These are phyloP conservation scores for Beauveria asiatica DNA, from an alignment of 2,329 filamentous ascomycete species.

Conservation along the genomic window DNA sequence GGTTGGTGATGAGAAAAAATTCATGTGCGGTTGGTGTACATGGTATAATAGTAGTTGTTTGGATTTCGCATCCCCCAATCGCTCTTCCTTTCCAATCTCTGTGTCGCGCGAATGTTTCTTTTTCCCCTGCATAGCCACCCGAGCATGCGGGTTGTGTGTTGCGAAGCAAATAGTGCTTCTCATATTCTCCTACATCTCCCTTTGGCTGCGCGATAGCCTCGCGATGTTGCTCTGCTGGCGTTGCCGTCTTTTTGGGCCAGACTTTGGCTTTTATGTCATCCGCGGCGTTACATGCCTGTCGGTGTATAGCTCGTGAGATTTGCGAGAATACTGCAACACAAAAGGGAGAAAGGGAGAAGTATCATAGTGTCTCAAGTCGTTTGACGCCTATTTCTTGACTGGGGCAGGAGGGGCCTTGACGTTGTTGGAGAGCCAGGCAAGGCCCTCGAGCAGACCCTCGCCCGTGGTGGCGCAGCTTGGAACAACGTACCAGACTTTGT, in stretches of 20 bases:
- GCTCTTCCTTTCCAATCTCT: constrained; percentile 1
- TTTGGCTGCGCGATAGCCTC: not conserved
- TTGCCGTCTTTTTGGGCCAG: not conserved
- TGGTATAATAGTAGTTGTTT: constrained; percentile 5
- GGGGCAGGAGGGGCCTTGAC: constrained; percentile 57
- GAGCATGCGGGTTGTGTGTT: not conserved
- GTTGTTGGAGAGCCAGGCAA: constrained; percentile 79
- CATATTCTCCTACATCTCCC: not conserved
- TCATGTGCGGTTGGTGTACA: constrained; percentile 9
- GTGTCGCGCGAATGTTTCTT: not conserved
- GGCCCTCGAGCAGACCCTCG: constrained; percentile 71
- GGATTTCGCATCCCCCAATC: not conserved
- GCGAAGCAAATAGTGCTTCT: not conserved
- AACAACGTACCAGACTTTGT: constrained; percentile 79
- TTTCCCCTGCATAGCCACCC: not conserved
- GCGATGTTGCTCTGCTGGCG: not conserved
- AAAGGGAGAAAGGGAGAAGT: not conserved
- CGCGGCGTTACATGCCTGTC: not conserved
- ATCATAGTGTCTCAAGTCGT: not conserved
- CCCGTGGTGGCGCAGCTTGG: constrained; percentile 76
- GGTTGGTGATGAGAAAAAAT: constrained; percentile 12
- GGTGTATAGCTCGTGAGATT: not conserved
- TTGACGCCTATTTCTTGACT: constrained; percentile 40
- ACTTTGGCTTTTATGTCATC: not conserved
- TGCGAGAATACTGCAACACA: not conserved